Base-by-base conservation (phyloP, 805 yeast species). In the Kodamaea hsintzibuensis region DNA sequence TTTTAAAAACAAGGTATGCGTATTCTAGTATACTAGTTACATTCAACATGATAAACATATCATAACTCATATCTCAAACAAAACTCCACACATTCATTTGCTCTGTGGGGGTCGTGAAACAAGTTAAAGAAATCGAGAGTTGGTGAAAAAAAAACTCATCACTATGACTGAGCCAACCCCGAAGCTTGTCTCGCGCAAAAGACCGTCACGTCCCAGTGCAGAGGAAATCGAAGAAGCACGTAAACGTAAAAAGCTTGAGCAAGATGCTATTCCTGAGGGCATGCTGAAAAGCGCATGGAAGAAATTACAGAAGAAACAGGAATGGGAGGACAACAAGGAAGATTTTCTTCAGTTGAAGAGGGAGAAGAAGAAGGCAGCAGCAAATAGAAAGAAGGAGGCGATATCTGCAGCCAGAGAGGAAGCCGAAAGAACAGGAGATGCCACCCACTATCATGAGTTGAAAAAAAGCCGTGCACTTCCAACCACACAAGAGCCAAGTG, bases 221-320 rank as follows among this genome's bases (percentile, higher is more conserved):
- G 61, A 54, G 43, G 57, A 58, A 48, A 58, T 58, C 35, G 61
- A 55, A 35, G 55, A 47, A 16, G 52, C 55, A 8, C 53, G 59
- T 27, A 47, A 42, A 33, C 52, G 53, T 38, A 45, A 39, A 35
- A 45, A 39, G 42, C 50, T 50, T 9, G 56, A 47, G 42, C 58
- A 58, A 25, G 49, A 50, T n/a, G 47, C 43, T 12, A 76, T 85
- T 7, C 97, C 97, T 1, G 91, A 84, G 54, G 97, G 97, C 4
- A 86, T 93, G 89, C 85, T 96, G 30, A 90, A 88, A 64, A 80
- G 82, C 13, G 92, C 88, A 54, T 93, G 91, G 88, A 93, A 93
- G 69, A 85, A 85, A 61, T 77, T 80, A 55, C 82, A 86, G 62
- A 84, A 80, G 60, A 77, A 69, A 56, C 74, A 79, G 61, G 73